These are phyloP conservation scores for Lactifluus volemus DNA, from an alignment of 768 basidiomycete genomes.

Conservation along the genomic window DNA sequence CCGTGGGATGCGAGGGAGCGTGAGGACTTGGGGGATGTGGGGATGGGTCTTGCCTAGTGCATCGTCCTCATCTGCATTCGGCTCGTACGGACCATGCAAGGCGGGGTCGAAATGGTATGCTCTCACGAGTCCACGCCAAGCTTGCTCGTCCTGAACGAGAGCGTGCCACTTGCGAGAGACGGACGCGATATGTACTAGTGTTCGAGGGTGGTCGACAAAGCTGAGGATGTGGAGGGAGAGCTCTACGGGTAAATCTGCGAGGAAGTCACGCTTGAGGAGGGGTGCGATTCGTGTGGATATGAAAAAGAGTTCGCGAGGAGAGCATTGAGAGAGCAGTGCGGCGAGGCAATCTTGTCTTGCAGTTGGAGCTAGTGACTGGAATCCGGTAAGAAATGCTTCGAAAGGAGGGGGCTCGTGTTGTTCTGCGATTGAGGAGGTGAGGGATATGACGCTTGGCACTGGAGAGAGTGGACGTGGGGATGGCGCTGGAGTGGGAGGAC, in stretches of 20 bases:
- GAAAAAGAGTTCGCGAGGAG: constrained; percentile 16
- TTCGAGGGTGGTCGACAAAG: constrained; percentile 17
- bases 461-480: constrained; percentile 18
- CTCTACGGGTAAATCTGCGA: constrained; percentile 16
- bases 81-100: constrained; percentile 9
- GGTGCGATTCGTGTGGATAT: constrained; percentile 17
- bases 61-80: constrained; percentile 3
- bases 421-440: background rate
- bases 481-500: constrained; percentile 18
- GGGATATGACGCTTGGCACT: background rate
- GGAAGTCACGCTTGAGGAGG: constrained; percentile 19
- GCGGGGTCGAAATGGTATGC: constrained; percentile 6
- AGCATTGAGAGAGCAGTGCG: constrained; percentile 13
- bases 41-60: background rate
- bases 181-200: constrained; percentile 10
- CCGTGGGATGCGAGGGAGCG: constrained; percentile 2
- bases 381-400: background rate
- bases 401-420: background rate
- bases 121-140: constrained; percentile 12
- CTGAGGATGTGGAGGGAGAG: constrained; percentile 18
- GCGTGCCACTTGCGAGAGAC: constrained; percentile 19
- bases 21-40: background rate
- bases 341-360: constrained; percentile 11
- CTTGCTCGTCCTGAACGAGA: constrained; percentile 15
- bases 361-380: background rate